These are phyloP conservation scores for Plasmopara muralis DNA, from an alignment of 352 stramenopile species.

Conservation along the genomic window DNA sequence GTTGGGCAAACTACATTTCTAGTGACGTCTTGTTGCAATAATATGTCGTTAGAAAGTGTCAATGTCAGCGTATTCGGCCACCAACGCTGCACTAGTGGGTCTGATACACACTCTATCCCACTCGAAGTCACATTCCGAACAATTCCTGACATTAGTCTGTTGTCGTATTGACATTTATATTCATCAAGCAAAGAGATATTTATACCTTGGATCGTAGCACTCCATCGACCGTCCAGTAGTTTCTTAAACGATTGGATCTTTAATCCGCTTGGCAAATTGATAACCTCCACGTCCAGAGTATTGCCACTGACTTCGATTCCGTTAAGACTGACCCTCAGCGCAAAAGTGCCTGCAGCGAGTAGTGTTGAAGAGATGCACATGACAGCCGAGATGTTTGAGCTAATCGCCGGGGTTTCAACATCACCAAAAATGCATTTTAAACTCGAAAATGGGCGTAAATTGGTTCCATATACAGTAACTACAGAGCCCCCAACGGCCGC, in stretches of 20 bases:
- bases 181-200: slow-evolving; percentile 9
- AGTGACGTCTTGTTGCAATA: slow-evolving; percentile 15
- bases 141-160: slow-evolving; percentile 7
- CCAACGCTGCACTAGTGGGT: background rate
- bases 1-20: slow-evolving; percentile 14
- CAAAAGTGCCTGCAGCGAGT: background rate
- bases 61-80: slow-evolving; percentile 14
- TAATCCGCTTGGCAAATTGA: slow-evolving; percentile 7
- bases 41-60: slow-evolving; percentile 6
- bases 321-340: slow-evolving; percentile 34
- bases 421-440: slow-evolving; percentile 34
- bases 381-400: slow-evolving; percentile 25
- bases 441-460: slow-evolving; percentile 22
- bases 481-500: slow-evolving; percentile 5
- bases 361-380: slow-evolving; percentile 27
- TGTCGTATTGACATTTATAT: slow-evolving; percentile 28
- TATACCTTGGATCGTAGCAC: slow-evolving; percentile 8
- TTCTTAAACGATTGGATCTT: slow-evolving; percentile 9
- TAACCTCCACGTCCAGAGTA: slow-evolving; percentile 19
- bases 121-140: slow-evolving; percentile 10
- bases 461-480: slow-evolving; percentile 36
- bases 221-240: slow-evolving; percentile 7
- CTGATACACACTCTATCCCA: slow-evolving; percentile 15
- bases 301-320: slow-evolving; percentile 30
- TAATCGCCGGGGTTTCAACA: slow-evolving; percentile 14